Evolutionary conservation across 352 stramenopile species (phyloP), one percentile per base, ranked within the genome.

Genomic region (Pythium brassicae): DNA sequence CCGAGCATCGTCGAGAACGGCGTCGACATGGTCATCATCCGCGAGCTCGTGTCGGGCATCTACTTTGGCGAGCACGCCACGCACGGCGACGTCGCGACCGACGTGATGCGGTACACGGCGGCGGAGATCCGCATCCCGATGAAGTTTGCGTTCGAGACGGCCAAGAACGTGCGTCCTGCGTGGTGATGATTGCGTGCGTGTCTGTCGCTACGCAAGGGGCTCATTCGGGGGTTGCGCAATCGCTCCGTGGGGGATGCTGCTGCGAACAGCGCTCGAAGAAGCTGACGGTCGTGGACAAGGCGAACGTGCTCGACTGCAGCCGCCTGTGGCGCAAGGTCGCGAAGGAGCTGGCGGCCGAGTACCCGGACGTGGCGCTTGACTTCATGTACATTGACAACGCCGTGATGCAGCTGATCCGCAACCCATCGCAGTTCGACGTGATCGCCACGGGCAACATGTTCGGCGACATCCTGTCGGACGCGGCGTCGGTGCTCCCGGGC

Each of bases 351-450:
- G 69, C 89, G 19, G 82, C 88, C 54, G 82, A 97, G 46, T 98
- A 97, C 74, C 82, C 92, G 2, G 79, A 98, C 26, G 89, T 99
- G 11, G 75, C 96, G 65, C 75, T 98, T 45, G 96, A 97, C 56
- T 98, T 98, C 75, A 98, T 99, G 96, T 92, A 99, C 79, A 96
- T 99, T 46, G 97, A 99, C 74, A 99, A 99, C 72, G 96, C 95
- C 29, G 96, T 98, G 57, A 99, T 99, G 96, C 93, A 99, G 72
- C 68, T 99, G 32, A 99, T 99, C 68, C 86, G 96, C 65, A 98
- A 92, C 70, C 97, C 97, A 34, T 98, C 96, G 59, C 96, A 99
- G 80, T 99, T 99, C 65, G 97, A 99, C 71, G 97, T 98, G 45
- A 98, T 99, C 69, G 96, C 98, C 34, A 98, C 91, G 34, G 96